Base-by-base conservation (phyloP, 148 eudicot genomes). In the Tetragonia tetragonoides region DNA sequence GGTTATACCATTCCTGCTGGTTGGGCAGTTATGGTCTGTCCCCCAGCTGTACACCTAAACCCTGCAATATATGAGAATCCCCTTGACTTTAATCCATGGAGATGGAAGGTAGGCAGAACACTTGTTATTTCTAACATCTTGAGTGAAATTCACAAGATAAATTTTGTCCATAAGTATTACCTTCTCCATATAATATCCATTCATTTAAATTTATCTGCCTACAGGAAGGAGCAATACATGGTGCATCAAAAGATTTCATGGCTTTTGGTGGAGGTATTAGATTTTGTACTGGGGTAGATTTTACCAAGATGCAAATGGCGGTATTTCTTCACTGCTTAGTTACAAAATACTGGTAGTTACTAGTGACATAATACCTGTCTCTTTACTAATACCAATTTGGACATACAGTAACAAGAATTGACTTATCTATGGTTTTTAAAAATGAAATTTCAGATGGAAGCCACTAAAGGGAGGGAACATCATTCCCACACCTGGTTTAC, bases 1-100 rank as follows among this genome's bases (percentile, higher is more conserved):
- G 97, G 84, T 20, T 87, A 88, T 81, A 94, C 97, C 51, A 94
- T 92, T 82, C 98, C 97, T 79, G 90, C 94, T 74, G 98, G 97
- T 80, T 94, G 98, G 98, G 92, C 90, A n/a, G 84, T 94, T 4
- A 85, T 94, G 92, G 93, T 94, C 47, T 92, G 97, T 86, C 97
- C 97, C 84, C 97, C 98, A 77, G 95, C 97, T 46, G 88, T 92
- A 47, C 98, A 94, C 82, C 73, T 94, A 70, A 85, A 92, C 79
- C 93, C 98, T 59, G 75, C 84, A 79, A 87, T 39, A 66, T 94
- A 92, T 68, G 84, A 85, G 76, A 81, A 92, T 73, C 98, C 98
- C 54, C 90, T 94, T 23, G 83, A 86, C 2, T 94, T 94, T 70
- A 88, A 92, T 85, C 98, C 98, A 69, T 76, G 84, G 89, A 86